Conservation (phyloP, 176 grass and related monocot species). For the sorghum (Sorghum bicolor) region DNA sequence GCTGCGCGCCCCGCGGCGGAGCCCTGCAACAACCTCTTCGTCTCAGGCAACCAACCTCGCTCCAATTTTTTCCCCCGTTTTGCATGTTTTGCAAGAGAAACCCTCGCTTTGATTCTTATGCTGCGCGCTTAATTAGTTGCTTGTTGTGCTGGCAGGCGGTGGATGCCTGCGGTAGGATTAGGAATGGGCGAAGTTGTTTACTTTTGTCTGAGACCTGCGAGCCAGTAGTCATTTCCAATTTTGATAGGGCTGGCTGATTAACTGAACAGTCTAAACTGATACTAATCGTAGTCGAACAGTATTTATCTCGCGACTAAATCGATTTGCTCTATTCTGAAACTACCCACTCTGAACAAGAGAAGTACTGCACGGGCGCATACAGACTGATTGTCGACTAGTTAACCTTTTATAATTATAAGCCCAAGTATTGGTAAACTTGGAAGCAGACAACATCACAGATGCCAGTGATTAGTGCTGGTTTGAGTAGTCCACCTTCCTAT, state of each 20-base stretch:
- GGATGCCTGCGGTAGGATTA: background rate
- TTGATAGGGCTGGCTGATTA: background rate
- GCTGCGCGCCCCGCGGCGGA: conserved; percentile 45
- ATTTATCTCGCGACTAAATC: background rate
- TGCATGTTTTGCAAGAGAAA: background rate
- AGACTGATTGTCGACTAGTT: background rate
- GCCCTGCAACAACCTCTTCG: conserved; percentile 76
- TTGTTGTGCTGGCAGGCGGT: background rate
- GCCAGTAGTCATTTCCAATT: background rate
- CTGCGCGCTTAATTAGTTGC: background rate
- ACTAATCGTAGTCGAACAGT: background rate
- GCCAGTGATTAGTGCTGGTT: background rate
- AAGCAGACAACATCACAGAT: background rate
- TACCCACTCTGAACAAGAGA: background rate
- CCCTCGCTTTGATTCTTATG: background rate
- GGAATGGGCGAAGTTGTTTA: background rate
- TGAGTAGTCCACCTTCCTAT: background rate
- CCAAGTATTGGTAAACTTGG: background rate
- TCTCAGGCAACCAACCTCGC: conserved; percentile 43
- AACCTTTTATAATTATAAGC: background rate
- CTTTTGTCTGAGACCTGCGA: background rate
- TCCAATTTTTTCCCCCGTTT: background rate
- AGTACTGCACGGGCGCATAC: background rate
- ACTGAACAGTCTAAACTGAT: background rate
- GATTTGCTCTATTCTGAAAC: background rate